Evolutionary conservation across 352 stramenopile genomes (phyloP), one percentile per base, ranked within the genome.

Genomic region (Plasmopara halstedii): DNA sequence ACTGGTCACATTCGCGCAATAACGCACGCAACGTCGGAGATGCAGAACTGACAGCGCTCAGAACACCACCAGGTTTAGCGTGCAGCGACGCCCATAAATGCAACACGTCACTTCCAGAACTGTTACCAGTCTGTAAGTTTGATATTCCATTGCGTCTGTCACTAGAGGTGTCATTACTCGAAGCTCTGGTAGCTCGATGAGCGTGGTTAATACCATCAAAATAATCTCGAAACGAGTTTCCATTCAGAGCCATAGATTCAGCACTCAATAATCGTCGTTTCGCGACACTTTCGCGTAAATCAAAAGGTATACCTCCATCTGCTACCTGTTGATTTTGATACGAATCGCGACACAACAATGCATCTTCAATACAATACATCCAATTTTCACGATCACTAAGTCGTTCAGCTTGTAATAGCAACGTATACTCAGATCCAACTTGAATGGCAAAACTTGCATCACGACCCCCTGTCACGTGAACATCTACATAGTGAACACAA

Each of bases 281-380:
- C 65, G 67, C 5, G 57, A 64, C 8, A 53, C 48, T n/a, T 57
- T 53, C 3, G 56, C 50, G 3, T 64, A n/a, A n/a, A n/a, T n/a
- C n/a, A n/a, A n/a, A n/a, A n/a, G n/a, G n/a, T n/a, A n/a, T n/a
- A n/a, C n/a, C n/a, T n/a, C n/a, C n/a, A n/a, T n/a, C n/a, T n/a
- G n/a, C n/a, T n/a, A n/a, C n/a, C n/a, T n/a, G n/a, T n/a, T n/a
- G n/a, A n/a, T n/a, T n/a, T n/a, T 70, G 50, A 52, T 86, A 88
- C 38, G 77, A 88, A 11, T 88, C 72, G 8, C 77, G 72, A 48
- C 77, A 88, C 1, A 88, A 49, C 14, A 88, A 35, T 1, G 73
- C 73, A 22, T 88, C 77, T 60, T 88, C 77, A 17, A 88, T 79
- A 41, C 72, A 83, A 52, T 84, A 88, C 46, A 88, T 81, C 77